Evolutionary conservation across 2,329 filamentous ascomycete genomes (phyloP).

Genomic region (Aulographum hederae): DNA sequence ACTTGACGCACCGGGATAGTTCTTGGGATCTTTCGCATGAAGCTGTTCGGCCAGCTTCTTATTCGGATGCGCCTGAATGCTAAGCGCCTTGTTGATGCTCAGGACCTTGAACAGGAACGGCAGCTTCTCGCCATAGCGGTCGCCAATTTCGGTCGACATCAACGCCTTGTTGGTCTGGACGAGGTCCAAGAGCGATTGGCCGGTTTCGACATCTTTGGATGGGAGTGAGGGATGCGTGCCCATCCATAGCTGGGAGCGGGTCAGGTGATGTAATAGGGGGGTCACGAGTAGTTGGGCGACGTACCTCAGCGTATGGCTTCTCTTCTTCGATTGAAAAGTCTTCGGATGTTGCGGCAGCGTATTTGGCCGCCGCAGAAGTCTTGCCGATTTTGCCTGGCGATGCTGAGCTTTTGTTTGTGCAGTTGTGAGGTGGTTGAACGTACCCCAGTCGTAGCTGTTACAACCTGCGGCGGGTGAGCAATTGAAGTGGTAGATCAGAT

Average conservation of each 20-base stretch:
- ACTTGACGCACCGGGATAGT: slow-evolving; percentile 51
- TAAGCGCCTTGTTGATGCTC: slow-evolving; percentile 86
- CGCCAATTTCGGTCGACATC: slow-evolving; percentile 52
- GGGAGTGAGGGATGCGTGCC: slow-evolving; percentile 93
- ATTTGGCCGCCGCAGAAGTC: slow-evolving; percentile 75
- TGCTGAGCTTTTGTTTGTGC: slow-evolving; percentile 10
- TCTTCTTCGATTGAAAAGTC: slow-evolving; percentile 65
- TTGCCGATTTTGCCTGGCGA: slow-evolving; percentile 61
- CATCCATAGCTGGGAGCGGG: slow-evolving; percentile 69
- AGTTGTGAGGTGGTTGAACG: slow-evolving; percentile 9
- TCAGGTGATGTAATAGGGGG: slow-evolving; percentile 9
- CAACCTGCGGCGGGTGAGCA: slow-evolving; percentile 43
- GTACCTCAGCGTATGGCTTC: slow-evolving; percentile 85
- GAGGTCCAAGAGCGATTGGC: slow-evolving; percentile 71
- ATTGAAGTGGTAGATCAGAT: slow-evolving; percentile 6
- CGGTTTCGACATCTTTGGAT: slow-evolving; percentile 71
- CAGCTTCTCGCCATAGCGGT: slow-evolving; percentile 63
- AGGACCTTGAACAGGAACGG: slow-evolving; percentile 98
- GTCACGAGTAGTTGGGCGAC: neutral
- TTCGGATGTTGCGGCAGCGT: slow-evolving; percentile 63
- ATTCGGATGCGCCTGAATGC: slow-evolving; percentile 92
- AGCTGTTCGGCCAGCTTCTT: slow-evolving; percentile 84
- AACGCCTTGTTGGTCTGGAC: slow-evolving; percentile 74
- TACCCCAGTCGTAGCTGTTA: slow-evolving; percentile 97
- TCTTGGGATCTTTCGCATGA: slow-evolving; percentile 70